Percentiles rank a stretch among this genome's conserved stretches.
Conservation (phyloP, 495 filamentous ascomycete genomes). For the Neurospora sp. region DNA sequence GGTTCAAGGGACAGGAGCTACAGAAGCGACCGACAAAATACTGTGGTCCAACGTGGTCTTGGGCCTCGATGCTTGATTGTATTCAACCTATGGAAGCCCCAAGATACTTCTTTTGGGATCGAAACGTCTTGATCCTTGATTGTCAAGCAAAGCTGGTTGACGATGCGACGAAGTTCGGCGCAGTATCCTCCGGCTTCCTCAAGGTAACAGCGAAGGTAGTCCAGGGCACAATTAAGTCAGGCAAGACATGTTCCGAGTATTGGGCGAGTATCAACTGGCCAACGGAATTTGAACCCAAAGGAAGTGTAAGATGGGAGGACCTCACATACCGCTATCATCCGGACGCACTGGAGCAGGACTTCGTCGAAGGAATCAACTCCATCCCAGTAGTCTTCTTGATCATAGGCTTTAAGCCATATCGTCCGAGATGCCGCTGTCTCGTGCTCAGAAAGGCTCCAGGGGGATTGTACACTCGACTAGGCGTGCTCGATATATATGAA, state of each 20-base stretch:
- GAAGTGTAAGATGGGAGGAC: background rate
- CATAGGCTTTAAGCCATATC: background rate
- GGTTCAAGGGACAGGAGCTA: no score
- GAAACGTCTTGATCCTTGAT: background rate
- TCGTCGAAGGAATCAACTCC: background rate
- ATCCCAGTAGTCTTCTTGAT: background rate
- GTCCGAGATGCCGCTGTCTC: background rate
- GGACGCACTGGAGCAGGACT: background rate
- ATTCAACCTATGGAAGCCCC: no score
- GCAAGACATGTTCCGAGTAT: no score
- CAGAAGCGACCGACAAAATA: background rate
- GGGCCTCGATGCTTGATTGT: no score
- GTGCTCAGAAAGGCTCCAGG: background rate
- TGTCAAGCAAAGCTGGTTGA: background rate
- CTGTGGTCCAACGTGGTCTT: background rate
- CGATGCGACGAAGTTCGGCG: background rate
- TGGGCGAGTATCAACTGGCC: background rate
- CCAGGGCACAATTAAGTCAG: background rate
- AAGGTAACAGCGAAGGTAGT: background rate
- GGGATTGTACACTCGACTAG: background rate
- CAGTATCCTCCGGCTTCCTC: background rate
- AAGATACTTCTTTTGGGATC: background rate
- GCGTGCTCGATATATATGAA: no score
- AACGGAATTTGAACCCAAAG: background rate
- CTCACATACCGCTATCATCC: rapidly evolving